A percentile compares a stretch with the other conserved stretches of the same genome.
Conservation (phyloP, 768 basidiomycete genomes). For the Hypholoma sublateritium region DNA sequence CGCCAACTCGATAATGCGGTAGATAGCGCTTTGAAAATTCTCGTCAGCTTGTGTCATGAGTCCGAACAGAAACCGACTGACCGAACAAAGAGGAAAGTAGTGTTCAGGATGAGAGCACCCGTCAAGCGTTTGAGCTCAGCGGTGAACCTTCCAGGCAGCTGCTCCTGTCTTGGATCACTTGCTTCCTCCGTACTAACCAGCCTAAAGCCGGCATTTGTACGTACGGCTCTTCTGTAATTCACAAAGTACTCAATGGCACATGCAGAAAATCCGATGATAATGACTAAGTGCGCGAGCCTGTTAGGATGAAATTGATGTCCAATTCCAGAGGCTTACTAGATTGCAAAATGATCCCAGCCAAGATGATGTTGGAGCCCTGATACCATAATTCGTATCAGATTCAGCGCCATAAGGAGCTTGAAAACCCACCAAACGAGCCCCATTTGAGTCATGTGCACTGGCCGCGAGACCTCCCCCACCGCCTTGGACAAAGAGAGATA, state of each 20-base stretch:
- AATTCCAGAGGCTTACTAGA: constrained; percentile 22
- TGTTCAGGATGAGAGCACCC: constrained; percentile 12
- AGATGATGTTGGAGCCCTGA: constrained; percentile 51
- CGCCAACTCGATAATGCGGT: constrained; percentile 40
- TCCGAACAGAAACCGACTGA: neutral
- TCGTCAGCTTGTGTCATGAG: neutral
- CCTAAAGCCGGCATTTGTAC: neutral
- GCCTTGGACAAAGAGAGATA: constrained; percentile 58
- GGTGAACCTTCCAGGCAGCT: constrained; percentile 5
- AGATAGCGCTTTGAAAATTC: constrained; percentile 32
- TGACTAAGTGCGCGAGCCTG: constrained; percentile 25
- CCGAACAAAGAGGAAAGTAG: constrained; percentile 17
- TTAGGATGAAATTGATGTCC: neutral
- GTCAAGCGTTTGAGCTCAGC: constrained; percentile 9
- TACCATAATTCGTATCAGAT: neutral
- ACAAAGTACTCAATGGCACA: constrained; percentile 46
- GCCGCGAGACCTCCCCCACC: constrained; percentile 54
- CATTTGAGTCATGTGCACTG: constrained; percentile 16
- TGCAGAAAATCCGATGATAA: constrained; percentile 37
- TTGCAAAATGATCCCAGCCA: constrained; percentile 52
- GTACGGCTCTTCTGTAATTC: constrained; percentile 31
- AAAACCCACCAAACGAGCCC: constrained; percentile 13
- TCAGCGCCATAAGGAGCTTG: neutral
- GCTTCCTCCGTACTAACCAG: neutral
- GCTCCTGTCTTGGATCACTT: neutral